phyloP scores from a whole-genome alignment of 441 rosid genomes.

The Sinapis alba region DNA sequence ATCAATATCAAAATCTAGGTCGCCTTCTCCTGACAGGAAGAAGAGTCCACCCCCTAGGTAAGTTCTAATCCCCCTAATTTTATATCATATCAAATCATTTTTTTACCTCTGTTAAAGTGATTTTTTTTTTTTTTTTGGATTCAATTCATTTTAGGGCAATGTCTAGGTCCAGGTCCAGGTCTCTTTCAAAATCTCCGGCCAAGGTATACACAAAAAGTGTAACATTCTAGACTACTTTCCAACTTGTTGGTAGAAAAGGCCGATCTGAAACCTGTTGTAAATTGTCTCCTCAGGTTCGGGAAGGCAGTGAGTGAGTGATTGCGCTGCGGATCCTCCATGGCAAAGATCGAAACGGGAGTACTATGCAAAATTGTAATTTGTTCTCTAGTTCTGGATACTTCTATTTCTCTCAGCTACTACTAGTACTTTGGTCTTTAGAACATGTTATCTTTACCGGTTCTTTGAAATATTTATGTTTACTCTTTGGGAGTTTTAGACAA shows the following conservation, averaged over 20 bases:
- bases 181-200: constrained; percentile 56
- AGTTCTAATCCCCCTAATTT: neutral
- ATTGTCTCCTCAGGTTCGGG: constrained; percentile 24
- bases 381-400: neutral
- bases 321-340: neutral
- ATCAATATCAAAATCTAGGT: constrained; percentile 70
- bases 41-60: constrained; percentile 62
- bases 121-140: neutral
- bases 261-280: neutral
- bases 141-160: constrained; percentile 43
- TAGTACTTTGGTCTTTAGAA: neutral
- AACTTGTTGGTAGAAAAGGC: neutral
- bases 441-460: neutral
- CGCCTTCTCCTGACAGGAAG: constrained; percentile 69
- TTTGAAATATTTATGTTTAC: neutral
- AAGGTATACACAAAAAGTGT: constrained; percentile 45
- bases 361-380: neutral
- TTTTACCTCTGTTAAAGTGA: neutral
- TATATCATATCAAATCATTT: neutral
- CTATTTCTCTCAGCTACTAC: neutral
- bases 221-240: neutral
- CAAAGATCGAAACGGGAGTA: neutral
- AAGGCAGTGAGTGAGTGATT: constrained; percentile 31
- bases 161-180: constrained; percentile 51
- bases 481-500: neutral